Percentiles rank a stretch among this genome's conserved stretches.
These are phyloP conservation scores for Coemansia reversa DNA, from an alignment of 192 early-diverging fungal species.

Conservation along the genomic window DNA sequence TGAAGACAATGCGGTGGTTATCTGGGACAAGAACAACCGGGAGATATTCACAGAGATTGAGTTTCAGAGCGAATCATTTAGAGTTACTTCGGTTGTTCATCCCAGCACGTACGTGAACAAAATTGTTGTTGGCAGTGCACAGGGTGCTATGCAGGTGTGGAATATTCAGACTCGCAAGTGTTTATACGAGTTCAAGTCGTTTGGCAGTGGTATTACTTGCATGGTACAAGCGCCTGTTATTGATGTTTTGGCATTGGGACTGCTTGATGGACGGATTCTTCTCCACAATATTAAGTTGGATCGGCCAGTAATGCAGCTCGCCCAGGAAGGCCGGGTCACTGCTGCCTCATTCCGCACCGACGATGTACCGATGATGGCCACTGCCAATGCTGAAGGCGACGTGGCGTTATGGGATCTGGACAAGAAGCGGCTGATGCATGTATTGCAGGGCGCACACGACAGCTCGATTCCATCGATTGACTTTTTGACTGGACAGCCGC, in stretches of 20 bases:
- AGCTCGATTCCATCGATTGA: constrained; percentile 71
- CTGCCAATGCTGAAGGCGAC: constrained; percentile 83
- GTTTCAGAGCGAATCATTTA: constrained; percentile 69
- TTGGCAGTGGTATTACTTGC: constrained; percentile 73
- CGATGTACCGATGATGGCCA: constrained; percentile 84
- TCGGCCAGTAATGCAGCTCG: constrained; percentile 68
- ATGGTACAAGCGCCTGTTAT: constrained; percentile 86
- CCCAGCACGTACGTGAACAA: constrained; percentile 99
- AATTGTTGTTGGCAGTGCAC: constrained; percentile 77
- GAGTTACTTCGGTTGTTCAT: constrained; percentile 76
- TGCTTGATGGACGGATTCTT: constrained; percentile 81
- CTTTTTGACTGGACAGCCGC: constrained; percentile 80
- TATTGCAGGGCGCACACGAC: constrained; percentile 86
- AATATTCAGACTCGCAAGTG: constrained; percentile 77
- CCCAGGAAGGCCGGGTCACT: constrained; percentile 89
- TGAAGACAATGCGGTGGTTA: constrained; percentile 74
- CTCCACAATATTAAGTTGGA: constrained; percentile 86
- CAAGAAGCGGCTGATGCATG: constrained; percentile 67
- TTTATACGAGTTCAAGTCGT: constrained; percentile 77
- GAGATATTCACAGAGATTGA: constrained; percentile 73
- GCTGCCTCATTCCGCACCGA: constrained; percentile 90
- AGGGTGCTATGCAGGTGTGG: constrained; percentile 93
- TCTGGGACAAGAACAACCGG: constrained; percentile 73
- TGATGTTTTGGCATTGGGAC: constrained; percentile 90
- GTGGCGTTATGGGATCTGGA: constrained; percentile 92